Evolutionary conservation across 2,329 filamentous ascomycete species (phyloP), one percentile per base, ranked within the genome.

Genomic region (Thyridium curvatum): DNA sequence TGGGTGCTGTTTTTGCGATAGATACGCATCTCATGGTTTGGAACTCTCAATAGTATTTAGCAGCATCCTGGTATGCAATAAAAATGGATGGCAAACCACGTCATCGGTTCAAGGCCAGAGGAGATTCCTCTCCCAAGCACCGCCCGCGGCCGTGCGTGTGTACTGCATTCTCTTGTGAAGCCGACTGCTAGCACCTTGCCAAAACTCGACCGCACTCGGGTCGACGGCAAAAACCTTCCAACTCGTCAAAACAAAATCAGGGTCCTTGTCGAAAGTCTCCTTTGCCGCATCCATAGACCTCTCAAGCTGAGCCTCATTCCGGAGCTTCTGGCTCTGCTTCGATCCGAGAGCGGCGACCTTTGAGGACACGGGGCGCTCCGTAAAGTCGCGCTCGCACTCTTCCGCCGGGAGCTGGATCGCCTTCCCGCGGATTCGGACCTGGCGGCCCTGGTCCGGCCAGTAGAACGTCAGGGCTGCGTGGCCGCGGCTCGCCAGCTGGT

Each of bases 221-320:
- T 17, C 28, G 16, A 46, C 45, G 29, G 42, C 42, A n/a, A 41
- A 45, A 10, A 46, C 40, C 17, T 38, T 21, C 45, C 45, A 46
- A 9, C 34, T 30, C 7, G 40, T 21, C n/a, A 35, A 18, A 4
- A 37, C 42, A 28, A 45, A 43, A n/a, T 37, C 41, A 6, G 41
- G 41, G 15, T 46, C 18, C n/a, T 12, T 7, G 8, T 38, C 28
- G 4, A 46, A 13, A 5, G 41, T 38, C 14, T 31, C 31, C 14
- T 29, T 18, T 2, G 37, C 39, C 10, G 21, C 26, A 13, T 12
- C 16, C 8, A 28, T 14, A 4, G 31, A 14, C 28, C 12, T 4
- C 21, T 12, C 2, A 17, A 18, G 13, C 35, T 34, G 16, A 16
- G 10, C 14, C 2, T 13, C 13, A 4, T 14, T 4, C 14, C 34